Evolutionary conservation across 1,139 yeast genomes (phyloP), one percentile per base, ranked within the genome.

Genomic region (Yamadazyma epiphylla): DNA sequence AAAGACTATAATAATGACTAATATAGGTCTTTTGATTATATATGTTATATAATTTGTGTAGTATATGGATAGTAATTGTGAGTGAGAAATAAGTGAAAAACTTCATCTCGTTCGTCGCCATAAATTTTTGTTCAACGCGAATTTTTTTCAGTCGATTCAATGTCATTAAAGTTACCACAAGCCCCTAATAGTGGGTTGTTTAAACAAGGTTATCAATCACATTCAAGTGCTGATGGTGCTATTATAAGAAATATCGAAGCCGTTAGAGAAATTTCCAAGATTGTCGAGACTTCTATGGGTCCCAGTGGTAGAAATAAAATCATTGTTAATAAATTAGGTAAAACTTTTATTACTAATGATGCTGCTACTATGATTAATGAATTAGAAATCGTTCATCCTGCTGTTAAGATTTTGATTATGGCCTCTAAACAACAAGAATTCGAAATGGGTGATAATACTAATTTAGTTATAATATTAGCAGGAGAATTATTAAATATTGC

Each of bases 271-370:
- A 85, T 94, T 58, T 78, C 95, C 37, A 77, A 81, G 33, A 88
- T 91, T 77, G 85, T 94, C 42, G 74, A 89, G 40, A 88, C 97
- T 4, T 87, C 96, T 7, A 85, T 91, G 70, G 98, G 98, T 5
- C 98, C 98, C 37, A 85, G 94, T 60, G 98, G 98, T 30, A 76
- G 96, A 51, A 91, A 89, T 60, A 91, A 91, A 72, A 88, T 94
- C 55, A 82, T 91, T 49, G 96, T 89, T 35, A 91, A 91, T 62
- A 58, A 63, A 38, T 54, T 85, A 45, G 89, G 89, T 36, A 88
- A 81, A 57, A 83, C 85, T 22, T 86, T 88, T 53, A 77, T 91
- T 43, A 91, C 98, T 27, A 86, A 87, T 47, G 98, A 94, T 59
- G 97, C 97, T 10, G 96, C 97, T 25, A 91, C 98, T 8, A 91